Conservation (phyloP, 2,329 filamentous ascomycete genomes). For the Drechslerella coelobrocha region DNA sequence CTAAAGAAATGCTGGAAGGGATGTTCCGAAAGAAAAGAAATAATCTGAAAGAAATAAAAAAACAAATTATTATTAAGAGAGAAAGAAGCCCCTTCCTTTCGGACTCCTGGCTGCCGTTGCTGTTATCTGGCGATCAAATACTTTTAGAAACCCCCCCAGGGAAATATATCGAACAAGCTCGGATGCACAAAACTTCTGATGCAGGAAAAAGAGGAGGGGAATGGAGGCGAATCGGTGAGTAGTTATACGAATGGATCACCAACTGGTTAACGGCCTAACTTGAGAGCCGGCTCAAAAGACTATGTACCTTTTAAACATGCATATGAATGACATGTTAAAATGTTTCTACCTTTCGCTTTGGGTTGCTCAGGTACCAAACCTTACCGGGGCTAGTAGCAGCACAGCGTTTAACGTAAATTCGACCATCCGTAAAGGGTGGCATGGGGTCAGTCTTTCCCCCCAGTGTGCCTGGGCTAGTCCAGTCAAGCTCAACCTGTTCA, state of each 20-base stretch:
- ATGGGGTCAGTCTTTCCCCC: conserved; percentile 32
- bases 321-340: conserved; percentile 7
- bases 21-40: conserved; percentile 50
- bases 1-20: conserved; percentile 30
- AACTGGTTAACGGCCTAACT: conserved; percentile 18
- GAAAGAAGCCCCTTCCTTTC: conserved; percentile 20
- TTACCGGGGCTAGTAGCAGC: conserved; percentile 33
- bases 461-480: background rate
- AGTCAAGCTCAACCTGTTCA: background rate
- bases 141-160: conserved; percentile 44
- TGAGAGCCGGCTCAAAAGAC: conserved; percentile 16
- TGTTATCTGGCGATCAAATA: conserved; percentile 29
- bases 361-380: conserved; percentile 45
- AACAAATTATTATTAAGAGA: too few relatives aligned
- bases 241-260: conserved; percentile 39
- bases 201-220: conserved; percentile 46
- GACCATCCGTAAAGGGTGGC: conserved; percentile 38
- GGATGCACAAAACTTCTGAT: conserved; percentile 42
- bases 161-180: conserved; percentile 24
- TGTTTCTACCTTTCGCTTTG: conserved; percentile 46
- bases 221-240: conserved; percentile 22
- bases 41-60: conserved; percentile 13
- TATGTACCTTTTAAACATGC: background rate
- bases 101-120: conserved; percentile 20
- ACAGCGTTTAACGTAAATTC: conserved; percentile 19